Conservation (phyloP, 176 grass and related monocot genomes). For the Urochloa ruziziensis region DNA sequence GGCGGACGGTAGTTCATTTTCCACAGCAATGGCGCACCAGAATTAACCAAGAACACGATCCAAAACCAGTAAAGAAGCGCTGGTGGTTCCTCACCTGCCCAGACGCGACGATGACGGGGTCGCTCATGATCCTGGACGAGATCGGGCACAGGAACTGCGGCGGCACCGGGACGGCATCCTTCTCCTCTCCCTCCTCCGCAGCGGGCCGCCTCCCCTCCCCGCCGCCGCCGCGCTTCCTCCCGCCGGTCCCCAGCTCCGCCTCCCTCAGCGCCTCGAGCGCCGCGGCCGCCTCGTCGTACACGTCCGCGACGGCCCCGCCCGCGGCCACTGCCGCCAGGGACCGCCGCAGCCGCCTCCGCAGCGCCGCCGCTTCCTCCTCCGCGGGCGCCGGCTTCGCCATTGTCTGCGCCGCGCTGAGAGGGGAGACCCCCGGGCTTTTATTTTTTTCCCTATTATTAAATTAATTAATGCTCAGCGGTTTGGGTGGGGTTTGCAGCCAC, state of each 20-base stretch:
- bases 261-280: conserved; percentile 52
- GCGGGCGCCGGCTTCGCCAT: conserved; percentile 44
- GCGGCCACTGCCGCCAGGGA: conserved; percentile 36
- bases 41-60: not conserved
- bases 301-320: conserved; percentile 29
- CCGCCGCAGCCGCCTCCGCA: conserved; percentile 47
- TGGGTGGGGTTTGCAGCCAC: not conserved
- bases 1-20: not conserved
- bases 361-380: conserved; percentile 25
- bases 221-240: not conserved
- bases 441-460: not conserved
- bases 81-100: conserved; percentile 53
- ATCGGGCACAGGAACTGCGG: conserved; percentile 73
- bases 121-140: conserved; percentile 68
- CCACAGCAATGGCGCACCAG: not conserved
- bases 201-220: not conserved
- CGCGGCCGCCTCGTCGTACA: conserved; percentile 54
- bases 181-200: conserved; percentile 6
- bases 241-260: conserved; percentile 35
- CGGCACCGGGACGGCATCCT: conserved; percentile 19
- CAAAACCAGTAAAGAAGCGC: conserved; percentile 13
- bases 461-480: conserved; percentile 1
- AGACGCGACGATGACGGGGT: conserved; percentile 75
- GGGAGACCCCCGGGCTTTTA: not conserved
- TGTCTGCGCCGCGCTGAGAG: not conserved